Evolutionary conservation across 2,329 filamentous ascomycete genomes (phyloP).

Genomic region (Catunica adiposa): DNA sequence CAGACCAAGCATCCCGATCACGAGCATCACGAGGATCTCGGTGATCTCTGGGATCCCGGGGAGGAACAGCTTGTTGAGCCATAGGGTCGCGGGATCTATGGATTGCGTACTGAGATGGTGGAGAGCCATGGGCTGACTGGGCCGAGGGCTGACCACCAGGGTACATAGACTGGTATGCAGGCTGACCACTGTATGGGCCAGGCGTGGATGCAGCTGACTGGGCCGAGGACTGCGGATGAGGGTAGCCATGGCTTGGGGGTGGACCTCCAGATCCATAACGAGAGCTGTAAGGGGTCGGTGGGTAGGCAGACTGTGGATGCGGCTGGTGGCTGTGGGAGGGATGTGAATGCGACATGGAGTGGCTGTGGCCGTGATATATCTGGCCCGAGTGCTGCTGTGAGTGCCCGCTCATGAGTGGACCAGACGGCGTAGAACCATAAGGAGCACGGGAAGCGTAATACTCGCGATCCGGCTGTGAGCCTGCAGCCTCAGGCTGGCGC

Average conservation of each 20-base stretch:
- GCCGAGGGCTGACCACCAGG: conserved; percentile 7
- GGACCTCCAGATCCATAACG: conserved; percentile 9
- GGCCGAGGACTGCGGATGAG: conserved; percentile 17
- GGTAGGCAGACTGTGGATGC: conserved; percentile 17
- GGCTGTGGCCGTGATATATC: conserved; percentile 17
- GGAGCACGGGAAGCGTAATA: conserved; percentile 29
- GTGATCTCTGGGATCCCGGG: conserved; percentile 1
- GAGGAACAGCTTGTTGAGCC: not conserved
- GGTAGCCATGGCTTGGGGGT: conserved; percentile 18
- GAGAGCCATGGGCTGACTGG: conserved; percentile 15
- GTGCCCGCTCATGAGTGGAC: conserved; percentile 26
- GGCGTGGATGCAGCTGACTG: not conserved
- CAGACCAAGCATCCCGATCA: not conserved
- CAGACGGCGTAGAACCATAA: conserved; percentile 19
- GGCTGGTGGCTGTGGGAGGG: conserved; percentile 10
- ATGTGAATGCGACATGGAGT: conserved; percentile 13
- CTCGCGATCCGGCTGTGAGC: conserved; percentile 26
- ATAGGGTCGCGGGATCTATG: conserved; percentile 6
- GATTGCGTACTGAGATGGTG: conserved; percentile 9
- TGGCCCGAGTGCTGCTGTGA: conserved; percentile 40
- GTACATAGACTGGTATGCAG: conserved; percentile 5
- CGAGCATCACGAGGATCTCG: conserved; percentile 4
- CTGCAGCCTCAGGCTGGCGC: conserved; percentile 25
- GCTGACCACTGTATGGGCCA: conserved; percentile 16
- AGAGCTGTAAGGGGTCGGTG: conserved; percentile 2